Evolutionary conservation across 116 monocot genomes (phyloP).

Genomic region (Zostera marina): DNA sequence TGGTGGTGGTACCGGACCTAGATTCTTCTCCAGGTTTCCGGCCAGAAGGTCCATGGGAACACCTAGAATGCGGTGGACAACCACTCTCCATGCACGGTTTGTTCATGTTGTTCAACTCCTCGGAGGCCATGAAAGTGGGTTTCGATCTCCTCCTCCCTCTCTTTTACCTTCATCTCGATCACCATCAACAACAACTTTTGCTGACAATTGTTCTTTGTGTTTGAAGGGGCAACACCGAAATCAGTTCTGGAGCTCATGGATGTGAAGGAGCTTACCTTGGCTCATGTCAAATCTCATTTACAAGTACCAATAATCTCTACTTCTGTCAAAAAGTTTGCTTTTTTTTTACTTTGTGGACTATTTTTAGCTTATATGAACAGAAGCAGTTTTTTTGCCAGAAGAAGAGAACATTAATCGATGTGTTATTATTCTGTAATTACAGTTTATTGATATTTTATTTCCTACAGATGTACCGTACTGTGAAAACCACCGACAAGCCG

Average conservation of each 20-base stretch:
- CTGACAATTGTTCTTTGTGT: too few relatives aligned
- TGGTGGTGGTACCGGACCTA: slow-evolving; percentile 20
- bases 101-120: slow-evolving; percentile 75
- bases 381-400: slow-evolving; percentile 4
- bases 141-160: neutral
- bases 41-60: slow-evolving; percentile 36
- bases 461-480: slow-evolving; percentile 76
- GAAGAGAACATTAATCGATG: slow-evolving; percentile 4
- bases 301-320: slow-evolving; percentile 26
- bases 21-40: slow-evolving; percentile 35
- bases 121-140: slow-evolving; percentile 73
- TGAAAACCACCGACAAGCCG: slow-evolving; percentile 73
- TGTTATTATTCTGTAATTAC: slow-evolving; percentile 14
- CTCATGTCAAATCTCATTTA: slow-evolving; percentile 89
- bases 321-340: too few relatives aligned
- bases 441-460: neutral
- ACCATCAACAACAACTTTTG: too few relatives aligned
- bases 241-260: slow-evolving; percentile 98
- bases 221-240: slow-evolving; percentile 74
- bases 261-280: slow-evolving; percentile 90
- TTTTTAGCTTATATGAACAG: neutral
- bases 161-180: neutral
- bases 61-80: slow-evolving; percentile 78
- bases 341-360: neutral
- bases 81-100: slow-evolving; percentile 67